These are phyloP conservation scores for Chytriomyces sp. DNA, from an alignment of 192 early-diverging fungal genomes.

Conservation along the genomic window DNA sequence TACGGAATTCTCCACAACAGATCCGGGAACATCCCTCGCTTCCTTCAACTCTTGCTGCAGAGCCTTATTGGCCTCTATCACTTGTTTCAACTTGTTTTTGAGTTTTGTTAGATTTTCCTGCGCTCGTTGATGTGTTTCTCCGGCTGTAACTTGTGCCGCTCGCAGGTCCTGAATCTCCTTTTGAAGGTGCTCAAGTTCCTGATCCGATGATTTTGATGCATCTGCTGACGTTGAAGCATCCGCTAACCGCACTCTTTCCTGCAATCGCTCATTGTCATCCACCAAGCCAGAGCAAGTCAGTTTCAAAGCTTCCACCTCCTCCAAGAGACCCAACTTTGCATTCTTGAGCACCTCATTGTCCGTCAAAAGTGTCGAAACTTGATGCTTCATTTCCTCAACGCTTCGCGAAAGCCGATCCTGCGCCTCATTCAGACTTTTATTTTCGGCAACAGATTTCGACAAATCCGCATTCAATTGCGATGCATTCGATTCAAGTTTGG, in stretches of 20 bases:
- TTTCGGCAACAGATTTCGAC: no score
- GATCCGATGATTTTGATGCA: not conserved
- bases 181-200: not conserved
- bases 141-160: not conserved
- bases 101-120: constrained; percentile 8
- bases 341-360: not conserved
- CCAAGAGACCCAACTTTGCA: not conserved
- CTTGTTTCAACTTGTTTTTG: not conserved
- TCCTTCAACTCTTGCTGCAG: not conserved
- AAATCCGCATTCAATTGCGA: no score
- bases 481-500: no score
- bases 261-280: not conserved
- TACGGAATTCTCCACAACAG: not conserved
- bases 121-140: not conserved
- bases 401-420: not conserved
- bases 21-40: not conserved
- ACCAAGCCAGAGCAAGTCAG: not conserved
- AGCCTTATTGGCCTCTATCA: not conserved
- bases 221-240: not conserved
- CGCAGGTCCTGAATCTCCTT: no score
- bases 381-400: not conserved
- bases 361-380: not conserved
- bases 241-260: not conserved
- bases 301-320: not conserved
- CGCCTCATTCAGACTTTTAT: not conserved